phyloP scores from a whole-genome alignment of 1,284 basidiomycete genomes.

The Fomes fomentarius region DNA sequence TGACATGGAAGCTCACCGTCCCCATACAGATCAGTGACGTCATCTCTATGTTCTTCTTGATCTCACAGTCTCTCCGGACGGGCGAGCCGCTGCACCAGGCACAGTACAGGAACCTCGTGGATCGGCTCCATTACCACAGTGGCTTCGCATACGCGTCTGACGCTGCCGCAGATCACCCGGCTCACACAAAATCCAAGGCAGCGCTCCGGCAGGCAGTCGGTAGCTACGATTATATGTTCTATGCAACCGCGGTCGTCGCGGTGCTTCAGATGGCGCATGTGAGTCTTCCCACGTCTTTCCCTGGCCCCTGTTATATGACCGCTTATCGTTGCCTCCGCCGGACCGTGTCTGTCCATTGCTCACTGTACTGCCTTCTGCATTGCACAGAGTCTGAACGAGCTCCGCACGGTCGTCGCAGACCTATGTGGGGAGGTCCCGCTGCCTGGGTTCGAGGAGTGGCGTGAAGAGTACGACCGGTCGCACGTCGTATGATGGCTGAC shows the following conservation, averaged over 20 bases:
- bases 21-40: slow-evolving; percentile 45
- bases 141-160: slow-evolving; percentile 11
- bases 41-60: slow-evolving; percentile 45
- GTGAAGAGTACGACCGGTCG: slow-evolving; percentile 30
- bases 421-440: slow-evolving; percentile 53
- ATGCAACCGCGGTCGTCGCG: slow-evolving; percentile 47
- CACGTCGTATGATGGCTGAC: slow-evolving; percentile 20
- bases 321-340: too few species aligned
- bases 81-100: slow-evolving; percentile 51
- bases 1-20: neutral
- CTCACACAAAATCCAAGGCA: slow-evolving; percentile 18
- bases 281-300: slow-evolving; percentile 24
- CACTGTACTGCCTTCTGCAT: neutral
- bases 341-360: neutral
- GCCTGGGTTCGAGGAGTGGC: slow-evolving; percentile 47
- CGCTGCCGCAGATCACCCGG: slow-evolving; percentile 16
- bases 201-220: slow-evolving; percentile 36
- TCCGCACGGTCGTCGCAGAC: slow-evolving; percentile 42
- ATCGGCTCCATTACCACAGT: slow-evolving; percentile 48
- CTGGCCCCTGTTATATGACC: neutral
- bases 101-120: slow-evolving; percentile 45
- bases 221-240: slow-evolving; percentile 46
- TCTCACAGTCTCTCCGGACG: slow-evolving; percentile 50
- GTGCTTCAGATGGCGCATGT: slow-evolving; percentile 48
- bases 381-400: slow-evolving; percentile 49